Percentiles rank a stretch among this genome's conserved stretches.
Conservation (phyloP, 164 flowering plant genomes). For the Aristolochia californica region DNA sequence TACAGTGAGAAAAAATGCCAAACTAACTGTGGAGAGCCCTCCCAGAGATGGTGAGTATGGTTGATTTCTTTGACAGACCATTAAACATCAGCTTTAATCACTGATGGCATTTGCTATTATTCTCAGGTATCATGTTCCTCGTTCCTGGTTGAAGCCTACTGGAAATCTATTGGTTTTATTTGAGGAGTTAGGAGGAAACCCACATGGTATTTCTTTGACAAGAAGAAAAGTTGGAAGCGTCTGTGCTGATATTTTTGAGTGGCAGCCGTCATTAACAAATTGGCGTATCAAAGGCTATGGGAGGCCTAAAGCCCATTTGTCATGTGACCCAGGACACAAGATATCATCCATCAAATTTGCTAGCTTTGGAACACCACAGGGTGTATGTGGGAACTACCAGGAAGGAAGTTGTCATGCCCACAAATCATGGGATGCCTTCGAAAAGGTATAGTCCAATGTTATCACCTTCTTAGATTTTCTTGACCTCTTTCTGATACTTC, state of each 20-base stretch:
- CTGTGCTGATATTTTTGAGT: slow-evolving; percentile 77
- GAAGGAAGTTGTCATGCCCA: slow-evolving; percentile 87
- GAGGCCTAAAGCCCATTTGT: slow-evolving; percentile 76
- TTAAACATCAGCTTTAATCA: not conserved
- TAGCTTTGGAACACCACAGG: slow-evolving; percentile 94
- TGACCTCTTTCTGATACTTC: not conserved
- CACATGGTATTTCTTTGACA: slow-evolving; percentile 48
- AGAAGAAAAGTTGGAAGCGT: slow-evolving; percentile 61
- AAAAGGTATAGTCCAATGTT: slow-evolving; percentile 36
- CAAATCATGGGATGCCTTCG: slow-evolving; percentile 66
- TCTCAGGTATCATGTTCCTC: slow-evolving; percentile 71
- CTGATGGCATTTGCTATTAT: slow-evolving; percentile 3
- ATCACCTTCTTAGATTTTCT: not conserved
- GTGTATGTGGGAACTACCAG: slow-evolving; percentile 69
- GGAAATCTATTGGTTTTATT: slow-evolving; percentile 63
- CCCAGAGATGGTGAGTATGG: slow-evolving; percentile 53
- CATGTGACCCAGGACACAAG: slow-evolving; percentile 72
- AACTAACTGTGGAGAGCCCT: slow-evolving; percentile 50
- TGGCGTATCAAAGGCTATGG: slow-evolving; percentile 61
- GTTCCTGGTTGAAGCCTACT: slow-evolving; percentile 70
- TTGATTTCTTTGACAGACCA: not conserved
- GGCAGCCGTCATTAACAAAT: slow-evolving; percentile 70
- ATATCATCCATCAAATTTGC: slow-evolving; percentile 85
- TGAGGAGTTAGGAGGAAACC: slow-evolving; percentile 86
- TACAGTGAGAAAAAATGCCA: slow-evolving; percentile 47